Evolutionary conservation across 345 rosid species (phyloP), one percentile per base, ranked within the genome.

Genomic region (Barbarea vulgaris): DNA sequence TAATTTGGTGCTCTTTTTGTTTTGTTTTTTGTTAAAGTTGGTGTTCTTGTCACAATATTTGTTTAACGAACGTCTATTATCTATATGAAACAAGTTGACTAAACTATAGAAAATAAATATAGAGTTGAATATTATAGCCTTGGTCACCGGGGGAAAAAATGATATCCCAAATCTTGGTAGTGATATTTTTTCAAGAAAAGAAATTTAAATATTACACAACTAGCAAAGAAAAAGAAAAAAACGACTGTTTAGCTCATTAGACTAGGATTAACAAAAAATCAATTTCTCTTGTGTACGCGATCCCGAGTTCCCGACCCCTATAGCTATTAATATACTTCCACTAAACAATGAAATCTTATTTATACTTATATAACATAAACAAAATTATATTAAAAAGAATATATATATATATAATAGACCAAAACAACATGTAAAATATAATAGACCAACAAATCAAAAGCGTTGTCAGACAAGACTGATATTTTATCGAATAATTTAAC

Each of bases 51-150:
- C 80, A 63, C 27, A 56, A 36, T 34, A 55, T 77, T 70, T 77
- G 67, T 70, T 64, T 77, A 77, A 77, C 76, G 72, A 77, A 70
- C 76, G 47, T 56, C 60, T 54, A 46, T 47, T 46, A 64, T 55
- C 33, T n/a, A 25, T 46, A 17, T 18, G 21, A 70, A 63, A 70
- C 70, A 76, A 69, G 59, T 54, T 69, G 80, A 69, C 79, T 68
- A 75, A 50, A 51, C 21, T 36, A 75, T 14, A 19, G n/a, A 28
- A 58, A 68, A 39, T 8, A 44, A 59, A 53, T 54, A 44, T 25
- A 36, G 60, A 10, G 53, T 70, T 69, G 28, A 70, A 24, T 54
- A 54, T 36, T 52, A 17, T 61, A 69, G 34, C 2, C 14, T 60
- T 33, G 18, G 58, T 47, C 58, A 54, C 18, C 10, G 42, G 24